Base-by-base conservation (phyloP, 176 grass and related monocot species). In the Triticum timopheevii region DNA sequence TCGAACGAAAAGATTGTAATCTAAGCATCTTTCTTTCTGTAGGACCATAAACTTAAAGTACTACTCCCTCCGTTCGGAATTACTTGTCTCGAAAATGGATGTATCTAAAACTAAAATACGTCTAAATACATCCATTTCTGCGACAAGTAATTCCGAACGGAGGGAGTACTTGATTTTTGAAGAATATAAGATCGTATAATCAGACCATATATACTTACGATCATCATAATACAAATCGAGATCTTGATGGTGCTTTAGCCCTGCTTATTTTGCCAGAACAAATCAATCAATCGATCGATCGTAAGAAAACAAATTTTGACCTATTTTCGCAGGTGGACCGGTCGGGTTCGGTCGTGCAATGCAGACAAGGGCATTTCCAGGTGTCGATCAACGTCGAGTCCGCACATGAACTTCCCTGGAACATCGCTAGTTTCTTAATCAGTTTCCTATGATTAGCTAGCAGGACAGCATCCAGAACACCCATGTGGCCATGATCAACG, bases 401-500 rank as follows among this genome's bases (percentile, higher is more conserved):
- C 15, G 36, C 75, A 39, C 39, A 88, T 71, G 73, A 74, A 42
- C 56, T 25, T 10, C 0, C n/a, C 24, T 67, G 6, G 12, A 31
- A 31, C 22, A 69, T 61, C 61, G 13, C 61, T 82, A 20, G 25
- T 67, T 65, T 33, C 47, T 22, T 90, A 36, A n/a, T 15, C 54
- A 35, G 15, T 25, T 61, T 50, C 56, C 73, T 35, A 76, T 39
- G 52, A 63, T 27, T 35, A 61, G 83, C 19, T 44, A 59, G 83
- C 20, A 56, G n/a, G 80, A 83, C 84, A 87, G 66, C 89, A 87
- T 83, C 89, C 17, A 31, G 81, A 61, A 15, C 36, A 9, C 65
- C 84, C 89, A 91, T 84, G 80, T 84, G 85, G 47, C 25, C 81
- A 80, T 50, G 75, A 84, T 61, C 66, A 31, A 76, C 44, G 73